Evolutionary conservation across 768 basidiomycete species (phyloP).

Genomic region (Phanerochaete sordida): DNA sequence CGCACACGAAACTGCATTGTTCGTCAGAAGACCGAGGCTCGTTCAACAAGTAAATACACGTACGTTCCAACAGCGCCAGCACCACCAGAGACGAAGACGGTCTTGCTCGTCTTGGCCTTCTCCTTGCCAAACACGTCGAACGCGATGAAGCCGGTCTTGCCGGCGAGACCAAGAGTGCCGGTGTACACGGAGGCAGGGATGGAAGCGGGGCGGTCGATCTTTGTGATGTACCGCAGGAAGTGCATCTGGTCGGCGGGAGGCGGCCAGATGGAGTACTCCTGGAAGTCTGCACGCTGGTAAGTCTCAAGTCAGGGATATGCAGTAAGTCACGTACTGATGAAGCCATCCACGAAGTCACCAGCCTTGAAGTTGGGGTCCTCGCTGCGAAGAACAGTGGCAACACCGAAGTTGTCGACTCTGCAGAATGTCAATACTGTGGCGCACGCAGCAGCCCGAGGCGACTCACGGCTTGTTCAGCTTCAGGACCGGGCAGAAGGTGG

Average conservation of each 20-base stretch:
- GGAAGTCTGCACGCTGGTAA: not conserved
- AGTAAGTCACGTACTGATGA: slow-evolving; percentile 3
- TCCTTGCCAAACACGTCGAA: slow-evolving; percentile 1
- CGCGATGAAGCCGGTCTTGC: not conserved
- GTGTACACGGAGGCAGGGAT: not conserved
- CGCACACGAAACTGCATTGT: slow-evolving; percentile 5
- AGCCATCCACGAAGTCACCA: slow-evolving; percentile 12
- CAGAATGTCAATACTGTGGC: not conserved
- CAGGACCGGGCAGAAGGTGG: not conserved
- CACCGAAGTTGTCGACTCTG: slow-evolving; percentile 12
- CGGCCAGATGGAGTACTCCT: slow-evolving; percentile 7
- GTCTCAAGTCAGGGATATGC: not conserved
- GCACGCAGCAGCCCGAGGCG: not conserved
- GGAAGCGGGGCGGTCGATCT: not conserved
- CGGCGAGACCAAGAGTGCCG: slow-evolving; percentile 3
- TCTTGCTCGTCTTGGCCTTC: slow-evolving; percentile 7
- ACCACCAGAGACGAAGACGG: slow-evolving; percentile 2
- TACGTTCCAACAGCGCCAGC: slow-evolving; percentile 7
- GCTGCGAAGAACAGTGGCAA: slow-evolving; percentile 9
- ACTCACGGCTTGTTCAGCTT: not conserved
- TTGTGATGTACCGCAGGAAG: not conserved
- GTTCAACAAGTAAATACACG: not conserved
- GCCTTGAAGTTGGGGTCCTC: slow-evolving; percentile 8
- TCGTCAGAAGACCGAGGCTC: not conserved
- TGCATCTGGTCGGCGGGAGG: slow-evolving; percentile 1